Conservation (phyloP, 371 early-diverging fungal species). For the Mucor lusitanicus region DNA sequence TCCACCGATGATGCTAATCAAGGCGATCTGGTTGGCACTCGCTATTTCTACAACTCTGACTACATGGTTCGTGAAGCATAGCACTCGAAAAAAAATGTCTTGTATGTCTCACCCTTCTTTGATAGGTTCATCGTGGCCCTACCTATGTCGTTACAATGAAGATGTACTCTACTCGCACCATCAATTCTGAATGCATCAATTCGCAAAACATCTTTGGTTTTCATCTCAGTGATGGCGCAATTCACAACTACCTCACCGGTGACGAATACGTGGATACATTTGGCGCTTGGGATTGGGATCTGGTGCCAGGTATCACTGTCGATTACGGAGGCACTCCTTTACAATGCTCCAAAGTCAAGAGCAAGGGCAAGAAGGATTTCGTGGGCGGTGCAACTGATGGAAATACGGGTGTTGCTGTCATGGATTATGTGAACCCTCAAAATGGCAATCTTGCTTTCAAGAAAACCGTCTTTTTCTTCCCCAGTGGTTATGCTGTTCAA, state of each 20-base stretch:
- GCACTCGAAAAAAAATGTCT: background rate
- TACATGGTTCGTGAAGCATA: slow-evolving; percentile 24
- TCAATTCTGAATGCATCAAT: slow-evolving; percentile 37
- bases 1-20: slow-evolving; percentile 27
- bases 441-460: slow-evolving; percentile 26
- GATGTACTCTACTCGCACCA: slow-evolving; percentile 38
- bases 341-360: slow-evolving; percentile 9
- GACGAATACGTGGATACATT: slow-evolving; percentile 37
- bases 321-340: slow-evolving; percentile 24
- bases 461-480: slow-evolving; percentile 37
- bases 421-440: slow-evolving; percentile 29
- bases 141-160: slow-evolving; percentile 33
- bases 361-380: slow-evolving; percentile 16
- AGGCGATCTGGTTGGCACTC: slow-evolving; percentile 31
- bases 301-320: slow-evolving; percentile 33
- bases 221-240: slow-evolving; percentile 33
- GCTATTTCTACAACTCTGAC: slow-evolving; percentile 34
- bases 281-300: slow-evolving; percentile 35
- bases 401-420: slow-evolving; percentile 29
- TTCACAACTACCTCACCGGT: slow-evolving; percentile 32
- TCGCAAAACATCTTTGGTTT: slow-evolving; percentile 29
- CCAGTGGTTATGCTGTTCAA: slow-evolving; percentile 31
- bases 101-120: background rate
- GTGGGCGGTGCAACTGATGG: slow-evolving; percentile 29
- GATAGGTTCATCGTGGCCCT: slow-evolving; percentile 29